Conservation (phyloP, 208 protist genomes). For the Crithidia sp. region DNA sequence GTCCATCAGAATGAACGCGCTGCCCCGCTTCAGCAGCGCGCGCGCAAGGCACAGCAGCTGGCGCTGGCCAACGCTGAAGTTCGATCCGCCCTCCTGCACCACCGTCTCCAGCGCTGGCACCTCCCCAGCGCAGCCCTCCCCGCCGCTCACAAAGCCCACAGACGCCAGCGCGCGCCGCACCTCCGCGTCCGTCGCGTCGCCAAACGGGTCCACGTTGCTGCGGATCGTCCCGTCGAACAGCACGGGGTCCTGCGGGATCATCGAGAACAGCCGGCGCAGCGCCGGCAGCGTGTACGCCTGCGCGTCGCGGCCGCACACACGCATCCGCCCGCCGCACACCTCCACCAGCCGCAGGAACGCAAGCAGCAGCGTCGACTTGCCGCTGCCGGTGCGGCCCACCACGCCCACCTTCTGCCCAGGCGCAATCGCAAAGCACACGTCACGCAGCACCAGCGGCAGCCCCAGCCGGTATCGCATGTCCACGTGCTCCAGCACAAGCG, state of each 20-base stretch:
- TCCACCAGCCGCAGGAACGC: conserved; percentile 26
- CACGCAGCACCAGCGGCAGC: conserved; percentile 77
- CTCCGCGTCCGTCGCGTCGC: conserved; percentile 41
- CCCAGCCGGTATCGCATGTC: conserved; percentile 77
- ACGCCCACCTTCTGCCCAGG: conserved; percentile 82
- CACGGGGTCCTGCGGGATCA: too few relatives aligned
- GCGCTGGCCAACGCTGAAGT: too few relatives aligned
- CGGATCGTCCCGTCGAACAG: too few relatives aligned
- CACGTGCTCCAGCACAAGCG: conserved; percentile 70
- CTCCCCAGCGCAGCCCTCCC: neutral
- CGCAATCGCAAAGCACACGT: conserved; percentile 57
- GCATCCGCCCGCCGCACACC: too few relatives aligned
- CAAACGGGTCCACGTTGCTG: too few relatives aligned
- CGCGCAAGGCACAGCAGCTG: too few relatives aligned
- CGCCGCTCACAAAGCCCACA: conserved; percentile 35
- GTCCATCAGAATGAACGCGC: too few relatives aligned
- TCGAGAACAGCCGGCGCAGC: too few relatives aligned
- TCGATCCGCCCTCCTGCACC: too few relatives aligned
- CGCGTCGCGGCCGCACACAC: too few relatives aligned
- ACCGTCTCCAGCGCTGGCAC: conserved; percentile 9
- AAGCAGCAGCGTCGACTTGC: conserved; percentile 84
- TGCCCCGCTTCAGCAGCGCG: too few relatives aligned
- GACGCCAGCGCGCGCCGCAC: conserved; percentile 37
- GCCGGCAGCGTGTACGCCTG: too few relatives aligned
- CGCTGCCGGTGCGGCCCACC: conserved; percentile 83